Evolutionary conservation across 2,329 filamentous ascomycete species (phyloP).

Genomic region (Alternaria brassicicola): DNA sequence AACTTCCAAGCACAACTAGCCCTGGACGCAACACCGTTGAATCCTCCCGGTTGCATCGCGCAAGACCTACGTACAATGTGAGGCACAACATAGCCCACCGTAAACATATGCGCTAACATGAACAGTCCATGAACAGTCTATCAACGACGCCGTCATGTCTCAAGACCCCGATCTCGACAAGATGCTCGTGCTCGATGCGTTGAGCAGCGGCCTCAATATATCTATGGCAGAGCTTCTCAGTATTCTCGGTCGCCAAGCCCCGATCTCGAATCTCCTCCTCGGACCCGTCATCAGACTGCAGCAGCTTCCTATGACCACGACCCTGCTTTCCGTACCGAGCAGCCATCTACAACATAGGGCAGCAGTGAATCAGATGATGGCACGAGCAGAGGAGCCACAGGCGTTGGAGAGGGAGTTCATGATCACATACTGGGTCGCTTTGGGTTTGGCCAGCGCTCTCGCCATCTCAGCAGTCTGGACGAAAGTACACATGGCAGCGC

Average conservation of each 20-base stretch:
- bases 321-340: background rate
- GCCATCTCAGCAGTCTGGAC: background rate
- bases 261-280: conserved; percentile 8
- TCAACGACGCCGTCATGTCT: background rate
- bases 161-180: background rate
- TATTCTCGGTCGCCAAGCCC: conserved; percentile 4
- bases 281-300: background rate
- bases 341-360: background rate
- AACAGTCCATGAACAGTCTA: background rate
- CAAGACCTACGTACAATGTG: background rate
- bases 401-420: background rate
- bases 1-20: background rate
- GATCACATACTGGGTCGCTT: background rate
- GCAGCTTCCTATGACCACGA: background rate
- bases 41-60: background rate
- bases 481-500: conserved; percentile 1
- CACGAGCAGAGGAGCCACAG: background rate
- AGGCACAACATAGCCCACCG: background rate
- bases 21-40: background rate
- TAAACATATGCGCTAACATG: background rate
- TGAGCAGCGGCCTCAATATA: conserved; percentile 6
- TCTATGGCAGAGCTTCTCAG: conserved; percentile 5
- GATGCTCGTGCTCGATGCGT: conserved; percentile 6
- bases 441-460: background rate
- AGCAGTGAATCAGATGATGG: background rate